Base-by-base conservation (phyloP, 768 basidiomycete species). In the Tulasnella sp. region DNA sequence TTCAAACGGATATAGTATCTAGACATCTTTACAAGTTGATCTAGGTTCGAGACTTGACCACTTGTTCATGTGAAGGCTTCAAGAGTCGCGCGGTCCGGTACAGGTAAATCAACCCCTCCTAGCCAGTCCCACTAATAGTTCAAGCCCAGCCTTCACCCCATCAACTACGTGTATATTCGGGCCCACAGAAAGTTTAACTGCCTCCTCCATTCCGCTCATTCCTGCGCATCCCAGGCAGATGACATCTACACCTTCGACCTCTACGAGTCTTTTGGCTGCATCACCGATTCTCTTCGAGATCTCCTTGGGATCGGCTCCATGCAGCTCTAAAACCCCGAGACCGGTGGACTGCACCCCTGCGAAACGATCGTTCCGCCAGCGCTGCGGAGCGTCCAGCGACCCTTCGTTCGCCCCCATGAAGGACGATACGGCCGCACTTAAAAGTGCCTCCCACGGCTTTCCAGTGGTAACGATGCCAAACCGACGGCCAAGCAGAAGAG, bases 381-480 rank as follows among this genome's bases (percentile, higher is more conserved):
- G 19, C 6, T 17, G 21, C 45, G 31, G 27, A 9, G 6, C 29
- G 15, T 46, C n/a, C 6, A 15, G n/a, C 3, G 46, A 5, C 3
- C 36, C 37, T 12, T 49, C 45, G 21, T 56, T 59, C 21, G 39
- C 59, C 12, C 64, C 63, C 35, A 68, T 61, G 32, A 68, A 59
- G 2, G 60, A 35, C 12, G 29, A 32, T 9, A 67, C 65, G 6
- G 65, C 68, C 2, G 58, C 60, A 15, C 59, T 61, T 25, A 71
- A 59, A 27, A 69, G 61, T 4, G 25, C 46, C 43, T 69, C 70
- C 68, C 70, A 71, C 17, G 67, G 66, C n/a, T 62, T 61, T 4
- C 69, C 71, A 4, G 70, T 72, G 39, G 70, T 70, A 19, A 72
- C 67, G 53, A 72, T 69, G 9, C 68, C 70, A 56, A 70, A 73